Base-by-base conservation (phyloP, 2,329 filamentous ascomycete species). In the Fusarium lyarnte region DNA sequence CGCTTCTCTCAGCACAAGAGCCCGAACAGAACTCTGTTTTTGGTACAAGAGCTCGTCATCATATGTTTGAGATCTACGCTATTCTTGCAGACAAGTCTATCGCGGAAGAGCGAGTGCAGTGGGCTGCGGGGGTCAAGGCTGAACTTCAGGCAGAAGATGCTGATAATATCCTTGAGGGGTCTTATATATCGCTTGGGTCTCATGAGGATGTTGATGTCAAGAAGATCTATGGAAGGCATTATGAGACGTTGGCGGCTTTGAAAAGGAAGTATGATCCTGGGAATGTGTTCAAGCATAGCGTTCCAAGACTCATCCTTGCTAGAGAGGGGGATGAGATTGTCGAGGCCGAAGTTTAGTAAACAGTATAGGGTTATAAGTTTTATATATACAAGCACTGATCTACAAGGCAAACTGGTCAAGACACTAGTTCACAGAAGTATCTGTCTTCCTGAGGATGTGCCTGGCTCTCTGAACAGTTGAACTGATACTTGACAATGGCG, bases 41-140 rank as follows among this genome's bases (percentile, higher is more conserved):
- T 2, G 65, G 65, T 0, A 39, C 36, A 0, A 23, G 47, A 16
- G 55, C 65, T 0, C 6, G 47, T 0, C 65, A 68, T 13, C 65
- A 68, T 5, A 51, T 68, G 63, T 13, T 68, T 11, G 65, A 68
- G 23, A 68, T 68, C 7, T 68, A 68, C 8, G 55, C 63, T 3
- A 2, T 68, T 4, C 10, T 43, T 1, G 12, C 33, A 6, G 46
- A 67, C 1, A 25, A n/a, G 10, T 2, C 1, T 2, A 6, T 27
- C 0, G 31, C 31, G 1, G n/a, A 67, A 3, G 36, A 53, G 8
- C 63, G 64, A 0, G 41, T 54, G 1, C 13, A 16, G 7, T 67
- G 64, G 64, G 64, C 46, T 13, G 25, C 54, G 0, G 4, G 29
- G 19, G 54, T 67, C 1, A 68, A 68, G 5, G 33, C 38, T 0